Percentiles rank a stretch among this genome's conserved stretches.
Evolutionary conservation across 192 early-diverging fungal genomes (phyloP).

Genomic region (Glomus cerebriforme): DNA sequence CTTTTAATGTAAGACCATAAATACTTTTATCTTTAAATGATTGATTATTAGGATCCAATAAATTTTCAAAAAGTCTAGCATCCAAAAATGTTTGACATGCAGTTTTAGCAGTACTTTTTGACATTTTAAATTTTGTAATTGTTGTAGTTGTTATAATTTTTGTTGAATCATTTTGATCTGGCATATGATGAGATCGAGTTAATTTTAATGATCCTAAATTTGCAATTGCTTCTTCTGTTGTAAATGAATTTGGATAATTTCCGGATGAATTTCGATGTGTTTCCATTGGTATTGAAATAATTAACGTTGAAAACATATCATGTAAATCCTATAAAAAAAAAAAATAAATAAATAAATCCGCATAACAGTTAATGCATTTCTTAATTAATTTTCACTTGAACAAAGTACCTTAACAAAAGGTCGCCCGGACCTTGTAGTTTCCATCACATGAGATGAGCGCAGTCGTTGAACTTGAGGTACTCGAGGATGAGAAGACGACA

Average conservation of each 20-base stretch:
- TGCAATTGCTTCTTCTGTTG: slow-evolving; percentile 53
- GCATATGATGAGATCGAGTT: slow-evolving; percentile 44
- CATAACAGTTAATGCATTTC: too few relatives aligned
- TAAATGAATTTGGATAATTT: slow-evolving; percentile 56
- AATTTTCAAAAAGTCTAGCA: slow-evolving; percentile 50
- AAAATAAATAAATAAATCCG: too few relatives aligned
- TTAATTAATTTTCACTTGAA: too few relatives aligned
- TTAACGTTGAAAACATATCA: slow-evolving; percentile 58
- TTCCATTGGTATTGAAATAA: slow-evolving; percentile 51
- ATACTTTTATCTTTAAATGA: slow-evolving; percentile 49
- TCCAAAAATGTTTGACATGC: slow-evolving; percentile 56
- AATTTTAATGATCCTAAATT: slow-evolving; percentile 52
- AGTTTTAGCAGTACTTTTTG: slow-evolving; percentile 54
- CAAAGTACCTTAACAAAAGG: too few relatives aligned
- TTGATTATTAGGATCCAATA: slow-evolving; percentile 44
- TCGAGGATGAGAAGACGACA: too few relatives aligned
- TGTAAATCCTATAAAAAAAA: slow-evolving; percentile 50
- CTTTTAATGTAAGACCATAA: slow-evolving; percentile 53
- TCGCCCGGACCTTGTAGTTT: too few relatives aligned
- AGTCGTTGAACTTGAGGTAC: too few relatives aligned
- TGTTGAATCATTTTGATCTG: slow-evolving; percentile 54
- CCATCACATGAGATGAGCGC: too few relatives aligned
- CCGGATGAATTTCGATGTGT: slow-evolving; percentile 51
- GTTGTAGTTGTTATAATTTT: slow-evolving; percentile 50
- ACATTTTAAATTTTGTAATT: slow-evolving; percentile 60